Base-by-base conservation (phyloP, 2,329 filamentous ascomycete species). In the Pseudohalonectria lignicola region DNA sequence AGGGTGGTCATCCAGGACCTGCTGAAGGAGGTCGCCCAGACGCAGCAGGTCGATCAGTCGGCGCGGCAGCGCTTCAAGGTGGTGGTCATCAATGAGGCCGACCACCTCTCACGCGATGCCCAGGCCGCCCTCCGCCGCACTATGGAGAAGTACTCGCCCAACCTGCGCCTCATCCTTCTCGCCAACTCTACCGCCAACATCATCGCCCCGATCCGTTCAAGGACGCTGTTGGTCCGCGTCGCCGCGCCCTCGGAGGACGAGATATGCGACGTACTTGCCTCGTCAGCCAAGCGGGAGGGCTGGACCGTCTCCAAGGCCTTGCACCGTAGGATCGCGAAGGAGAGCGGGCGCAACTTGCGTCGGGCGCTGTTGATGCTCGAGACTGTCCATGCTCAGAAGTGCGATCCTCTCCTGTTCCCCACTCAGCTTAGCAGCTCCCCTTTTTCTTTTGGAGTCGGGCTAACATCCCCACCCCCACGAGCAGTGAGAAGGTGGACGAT, bases 91-190 rank as follows among this genome's bases (percentile, higher is more conserved):
- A 98, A 98, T 52, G 92, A 98, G 67, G 92, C 92, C 7, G 93
- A 98, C 55, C 85, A 94, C 54, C 71, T 98, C 46, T 92, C 82
- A 4, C 71, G 92, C 45, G 92, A 98, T 68, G 92, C 92, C 4
- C 92, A 98, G 63, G 92, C 93, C 0, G 93, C 93, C 23, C 66
- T 98, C 53, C 77, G 92, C 58, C 72, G 92, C 45, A 98, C 92
- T 0, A 98, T 98, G 92, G 92, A 98, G 64, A 98, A 98, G 62
- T 98, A 98, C 69, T 93, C 85, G 52, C 88, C 90, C 12, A 98
- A 98, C 57, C 54, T 98, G 54, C 75, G 92, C 17, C 62, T 98
- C 49, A 96, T 98, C 35, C 66, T 98, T 43, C 66, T 98, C 43
- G 92, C 92, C 35, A 96, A 96, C 57, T 94, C 85, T 48, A 98